Percentiles rank a stretch among this genome's conserved stretches.
These are phyloP conservation scores for Logfia minima DNA, from an alignment of 129 eudicot genomes.

Conservation along the genomic window DNA sequence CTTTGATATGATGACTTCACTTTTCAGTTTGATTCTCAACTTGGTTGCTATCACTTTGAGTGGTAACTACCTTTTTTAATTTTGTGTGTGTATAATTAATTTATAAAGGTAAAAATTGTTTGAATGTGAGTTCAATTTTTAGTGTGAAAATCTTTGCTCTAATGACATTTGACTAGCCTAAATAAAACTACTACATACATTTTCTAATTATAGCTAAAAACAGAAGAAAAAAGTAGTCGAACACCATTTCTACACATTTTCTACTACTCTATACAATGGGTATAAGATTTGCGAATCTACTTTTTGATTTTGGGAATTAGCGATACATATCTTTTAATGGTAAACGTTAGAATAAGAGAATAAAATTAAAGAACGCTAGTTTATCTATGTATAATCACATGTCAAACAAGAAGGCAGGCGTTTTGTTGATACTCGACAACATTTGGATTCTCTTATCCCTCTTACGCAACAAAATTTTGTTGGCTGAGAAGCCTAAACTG, in stretches of 20 bases:
- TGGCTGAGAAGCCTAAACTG: conserved; percentile 27
- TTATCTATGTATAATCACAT: conserved; percentile 28
- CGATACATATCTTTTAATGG: conserved; percentile 18
- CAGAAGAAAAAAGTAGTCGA: background rate
- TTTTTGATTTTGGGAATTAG: background rate
- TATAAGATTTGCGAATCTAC: background rate
- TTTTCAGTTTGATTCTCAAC: too few species aligned
- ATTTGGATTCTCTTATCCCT: conserved; percentile 17
- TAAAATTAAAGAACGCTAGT: background rate
- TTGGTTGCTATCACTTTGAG: too few species aligned
- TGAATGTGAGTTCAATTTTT: too few species aligned
- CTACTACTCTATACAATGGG: background rate
- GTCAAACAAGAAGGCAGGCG: conserved; percentile 1
- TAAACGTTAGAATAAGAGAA: background rate
- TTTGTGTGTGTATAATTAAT: too few species aligned
- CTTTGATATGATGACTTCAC: too few species aligned
- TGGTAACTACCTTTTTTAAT: too few species aligned
- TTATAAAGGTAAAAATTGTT: too few species aligned
- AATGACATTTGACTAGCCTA: background rate
- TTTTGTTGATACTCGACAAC: conserved; percentile 17
- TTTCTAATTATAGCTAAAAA: background rate
- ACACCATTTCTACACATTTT: background rate
- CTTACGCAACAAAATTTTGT: conserved; percentile 41
- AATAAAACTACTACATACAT: background rate
- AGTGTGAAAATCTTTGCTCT: too few species aligned